Evolutionary conservation across 1,284 basidiomycete species (phyloP).

Genomic region (Fistulina hepatica): DNA sequence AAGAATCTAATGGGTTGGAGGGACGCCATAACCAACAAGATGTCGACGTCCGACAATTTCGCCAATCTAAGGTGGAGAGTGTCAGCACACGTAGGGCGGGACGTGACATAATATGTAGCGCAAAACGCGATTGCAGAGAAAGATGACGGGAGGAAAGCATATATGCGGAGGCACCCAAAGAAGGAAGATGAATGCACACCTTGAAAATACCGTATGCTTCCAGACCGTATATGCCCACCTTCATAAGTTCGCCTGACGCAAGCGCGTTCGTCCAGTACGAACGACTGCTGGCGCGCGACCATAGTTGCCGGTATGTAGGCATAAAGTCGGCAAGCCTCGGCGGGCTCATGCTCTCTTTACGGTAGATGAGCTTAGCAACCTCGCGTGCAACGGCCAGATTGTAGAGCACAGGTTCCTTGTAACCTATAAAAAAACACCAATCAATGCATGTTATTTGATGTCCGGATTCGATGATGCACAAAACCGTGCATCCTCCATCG

Average conservation of each 20-base stretch:
- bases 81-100: slow-evolving; percentile 20
- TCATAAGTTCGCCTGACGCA: slow-evolving; percentile 68
- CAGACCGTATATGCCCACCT: slow-evolving; percentile 74
- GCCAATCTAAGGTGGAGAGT: slow-evolving; percentile 48
- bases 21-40: slow-evolving; percentile 61
- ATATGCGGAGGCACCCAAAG: not conserved
- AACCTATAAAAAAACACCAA: slow-evolving; percentile 39
- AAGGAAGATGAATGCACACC: slow-evolving; percentile 28
- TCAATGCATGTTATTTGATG: not conserved
- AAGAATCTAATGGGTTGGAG: no score
- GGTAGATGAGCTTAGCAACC: slow-evolving; percentile 83
- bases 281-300: slow-evolving; percentile 51
- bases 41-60: slow-evolving; percentile 83
- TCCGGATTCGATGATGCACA: no score
- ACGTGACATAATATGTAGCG: no score
- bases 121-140: not conserved
- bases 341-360: slow-evolving; percentile 78
- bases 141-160: not conserved
- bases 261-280: slow-evolving; percentile 64
- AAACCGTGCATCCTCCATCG: slow-evolving; percentile 3
- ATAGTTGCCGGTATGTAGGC: slow-evolving; percentile 75
- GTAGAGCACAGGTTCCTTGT: slow-evolving; percentile 75
- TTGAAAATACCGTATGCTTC: slow-evolving; percentile 88
- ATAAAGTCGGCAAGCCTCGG: slow-evolving; percentile 64
- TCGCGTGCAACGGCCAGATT: slow-evolving; percentile 80